Conservation (phyloP, 306 rosid genomes). For the Trichosanthes truncata region DNA sequence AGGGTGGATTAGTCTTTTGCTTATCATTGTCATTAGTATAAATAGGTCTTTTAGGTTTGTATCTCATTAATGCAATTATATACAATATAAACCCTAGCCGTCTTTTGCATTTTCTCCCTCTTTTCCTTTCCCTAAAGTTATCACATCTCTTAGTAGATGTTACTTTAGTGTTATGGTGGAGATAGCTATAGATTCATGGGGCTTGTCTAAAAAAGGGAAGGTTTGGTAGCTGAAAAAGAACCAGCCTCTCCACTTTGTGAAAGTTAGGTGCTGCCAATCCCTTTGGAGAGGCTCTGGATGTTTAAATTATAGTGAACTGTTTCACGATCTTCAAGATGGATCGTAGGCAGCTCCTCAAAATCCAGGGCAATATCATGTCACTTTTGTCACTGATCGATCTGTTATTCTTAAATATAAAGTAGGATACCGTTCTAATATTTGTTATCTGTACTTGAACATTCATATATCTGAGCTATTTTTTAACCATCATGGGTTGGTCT, state of each 20-base stretch:
- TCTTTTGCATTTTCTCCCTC: too few species aligned
- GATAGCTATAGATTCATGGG: background rate
- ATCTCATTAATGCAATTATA: too few species aligned
- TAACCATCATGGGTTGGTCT: too few species aligned
- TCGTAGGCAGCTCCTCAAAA: background rate
- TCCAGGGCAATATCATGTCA: background rate
- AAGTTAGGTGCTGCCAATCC: background rate
- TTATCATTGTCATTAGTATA: too few species aligned
- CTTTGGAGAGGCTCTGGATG: background rate
- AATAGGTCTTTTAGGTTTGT: too few species aligned
- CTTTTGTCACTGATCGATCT: background rate
- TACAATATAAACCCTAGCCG: too few species aligned
- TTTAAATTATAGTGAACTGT: background rate
- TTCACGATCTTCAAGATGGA: background rate
- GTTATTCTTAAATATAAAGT: background rate
- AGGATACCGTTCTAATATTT: background rate
- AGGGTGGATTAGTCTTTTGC: too few species aligned
- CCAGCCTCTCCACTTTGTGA: background rate
- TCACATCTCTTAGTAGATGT: background rate
- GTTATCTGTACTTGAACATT: background rate
- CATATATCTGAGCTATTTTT: background rate
- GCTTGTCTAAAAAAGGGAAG: background rate
- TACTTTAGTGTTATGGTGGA: background rate
- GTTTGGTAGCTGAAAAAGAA: background rate
- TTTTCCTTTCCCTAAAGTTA: too few species aligned